Percentiles rank a stretch among this genome's conserved stretches.
These are phyloP conservation scores for Debaryomyces coudertii DNA, from an alignment of 1,139 yeast genomes.

Conservation along the genomic window DNA sequence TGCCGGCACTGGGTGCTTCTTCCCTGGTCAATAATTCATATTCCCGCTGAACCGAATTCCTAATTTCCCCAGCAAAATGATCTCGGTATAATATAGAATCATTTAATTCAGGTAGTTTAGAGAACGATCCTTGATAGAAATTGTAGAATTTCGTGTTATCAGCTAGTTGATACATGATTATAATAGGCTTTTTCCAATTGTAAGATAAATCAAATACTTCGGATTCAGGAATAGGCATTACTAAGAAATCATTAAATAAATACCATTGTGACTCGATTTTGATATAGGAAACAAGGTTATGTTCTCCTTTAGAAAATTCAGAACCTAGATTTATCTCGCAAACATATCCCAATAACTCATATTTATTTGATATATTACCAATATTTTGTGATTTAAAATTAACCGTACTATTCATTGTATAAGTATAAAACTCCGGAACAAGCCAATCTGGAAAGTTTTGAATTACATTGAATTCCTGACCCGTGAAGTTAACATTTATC, in stretches of 20 bases:
- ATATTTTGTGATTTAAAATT: conserved; percentile 32
- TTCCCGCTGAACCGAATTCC: conserved; percentile 62
- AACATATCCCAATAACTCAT: conserved; percentile 68
- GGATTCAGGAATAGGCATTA: conserved; percentile 74
- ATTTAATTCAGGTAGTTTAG: conserved; percentile 43
- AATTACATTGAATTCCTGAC: conserved; percentile 48
- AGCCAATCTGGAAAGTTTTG: conserved; percentile 57
- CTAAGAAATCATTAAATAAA: conserved; percentile 89
- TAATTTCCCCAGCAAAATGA: conserved; percentile 70
- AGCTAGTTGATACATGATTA: conserved; percentile 65
- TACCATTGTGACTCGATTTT: conserved; percentile 69
- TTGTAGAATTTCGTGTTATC: conserved; percentile 38
- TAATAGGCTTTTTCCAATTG: conserved; percentile 84
- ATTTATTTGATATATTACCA: conserved; percentile 32
- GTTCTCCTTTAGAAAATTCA: conserved; percentile 50
- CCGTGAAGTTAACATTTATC: conserved; percentile 57
- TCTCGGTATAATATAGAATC: conserved; percentile 72
- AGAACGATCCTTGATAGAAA: conserved; percentile 25
- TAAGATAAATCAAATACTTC: conserved; percentile 68
- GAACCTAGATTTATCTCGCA: conserved; percentile 66
- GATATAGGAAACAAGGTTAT: conserved; percentile 61
- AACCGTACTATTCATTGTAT: conserved; percentile 28
- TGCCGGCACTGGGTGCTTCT: conserved; percentile 76
- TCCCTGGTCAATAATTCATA: conserved; percentile 64
- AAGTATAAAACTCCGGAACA: conserved; percentile 56